phyloP scores from a whole-genome alignment of 805 yeast genomes.

The Lachancea meyersii region DNA sequence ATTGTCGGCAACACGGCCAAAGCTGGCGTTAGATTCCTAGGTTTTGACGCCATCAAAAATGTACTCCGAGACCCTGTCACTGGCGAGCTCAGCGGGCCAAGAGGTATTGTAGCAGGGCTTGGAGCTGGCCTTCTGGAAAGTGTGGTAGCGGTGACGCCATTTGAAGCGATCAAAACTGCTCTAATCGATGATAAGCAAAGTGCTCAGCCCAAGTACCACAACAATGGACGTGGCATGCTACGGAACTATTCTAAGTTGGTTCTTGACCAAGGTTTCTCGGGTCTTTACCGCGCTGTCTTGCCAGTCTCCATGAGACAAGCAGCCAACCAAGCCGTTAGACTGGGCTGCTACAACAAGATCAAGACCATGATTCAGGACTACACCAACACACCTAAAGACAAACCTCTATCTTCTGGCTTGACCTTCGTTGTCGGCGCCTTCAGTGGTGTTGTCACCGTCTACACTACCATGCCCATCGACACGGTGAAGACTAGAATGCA shows the following conservation, averaged over 20 bases:
- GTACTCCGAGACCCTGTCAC: slow-evolving; percentile 65
- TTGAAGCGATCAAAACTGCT: slow-evolving; percentile 93
- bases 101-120: slow-evolving; percentile 94
- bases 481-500: slow-evolving; percentile 98
- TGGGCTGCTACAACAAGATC: slow-evolving; percentile 88
- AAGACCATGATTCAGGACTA: slow-evolving; percentile 71
- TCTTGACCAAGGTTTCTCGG: slow-evolving; percentile 72
- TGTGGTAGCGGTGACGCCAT: slow-evolving; percentile 91
- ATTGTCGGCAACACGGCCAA: slow-evolving; percentile 94
- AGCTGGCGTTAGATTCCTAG: slow-evolving; percentile 91
- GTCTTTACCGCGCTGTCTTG: slow-evolving; percentile 80
- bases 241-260: slow-evolving; percentile 42
- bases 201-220: slow-evolving; percentile 68
- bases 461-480: slow-evolving; percentile 91
- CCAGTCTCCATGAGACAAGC: slow-evolving; percentile 97
- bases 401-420: slow-evolving; percentile 68
- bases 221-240: slow-evolving; percentile 51
- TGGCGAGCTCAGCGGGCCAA: slow-evolving; percentile 80
- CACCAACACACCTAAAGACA: slow-evolving; percentile 56
- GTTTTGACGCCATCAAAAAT: slow-evolving; percentile 81
- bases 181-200: slow-evolving; percentile 87
- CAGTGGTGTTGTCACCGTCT: slow-evolving; percentile 85
- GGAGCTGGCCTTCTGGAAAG: slow-evolving; percentile 95
- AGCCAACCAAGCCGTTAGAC: slow-evolving; percentile 87
- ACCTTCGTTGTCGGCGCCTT: slow-evolving; percentile 88